A percentile compares a stretch with the other conserved stretches of the same genome.
These are phyloP conservation scores for Exutisphaerella laricina DNA, from an alignment of 2,329 filamentous ascomycete genomes.

Conservation along the genomic window DNA sequence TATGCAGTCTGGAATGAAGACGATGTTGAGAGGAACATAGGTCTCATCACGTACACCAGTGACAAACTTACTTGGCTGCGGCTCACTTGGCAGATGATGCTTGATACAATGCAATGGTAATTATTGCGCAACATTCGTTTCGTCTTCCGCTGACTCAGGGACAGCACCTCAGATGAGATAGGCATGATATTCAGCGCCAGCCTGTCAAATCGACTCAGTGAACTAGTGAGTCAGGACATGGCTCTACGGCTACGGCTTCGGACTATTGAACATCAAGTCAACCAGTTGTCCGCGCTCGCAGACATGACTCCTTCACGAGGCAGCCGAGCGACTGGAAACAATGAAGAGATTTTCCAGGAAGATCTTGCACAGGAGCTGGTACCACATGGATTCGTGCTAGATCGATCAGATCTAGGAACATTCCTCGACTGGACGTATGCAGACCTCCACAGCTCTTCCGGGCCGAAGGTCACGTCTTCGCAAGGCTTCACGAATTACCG, in stretches of 20 bases:
- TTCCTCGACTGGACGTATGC: neutral
- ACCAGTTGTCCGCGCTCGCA: neutral
- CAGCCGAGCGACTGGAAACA: neutral
- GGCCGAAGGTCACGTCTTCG: neutral
- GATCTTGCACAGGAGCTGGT: neutral
- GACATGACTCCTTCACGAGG: neutral
- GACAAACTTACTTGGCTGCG: neutral
- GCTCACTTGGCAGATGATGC: conserved; percentile 1
- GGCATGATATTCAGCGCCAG: neutral
- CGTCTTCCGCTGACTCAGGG: neutral
- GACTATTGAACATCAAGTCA: conserved; percentile 1
- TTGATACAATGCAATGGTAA: neutral
- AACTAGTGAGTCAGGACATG: neutral
- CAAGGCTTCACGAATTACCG: neutral
- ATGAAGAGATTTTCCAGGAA: neutral
- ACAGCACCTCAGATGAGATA: neutral
- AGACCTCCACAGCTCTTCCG: neutral
- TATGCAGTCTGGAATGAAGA: neutral
- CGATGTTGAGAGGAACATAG: neutral
- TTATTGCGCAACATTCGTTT: too few relatives aligned
- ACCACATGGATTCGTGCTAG: conserved; percentile 1
- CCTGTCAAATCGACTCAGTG: neutral
- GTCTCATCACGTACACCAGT: neutral
- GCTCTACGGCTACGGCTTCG: neutral
- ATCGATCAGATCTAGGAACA: neutral